Conservation (phyloP, 2,329 filamentous ascomycete species). For the Periconia digitata region DNA sequence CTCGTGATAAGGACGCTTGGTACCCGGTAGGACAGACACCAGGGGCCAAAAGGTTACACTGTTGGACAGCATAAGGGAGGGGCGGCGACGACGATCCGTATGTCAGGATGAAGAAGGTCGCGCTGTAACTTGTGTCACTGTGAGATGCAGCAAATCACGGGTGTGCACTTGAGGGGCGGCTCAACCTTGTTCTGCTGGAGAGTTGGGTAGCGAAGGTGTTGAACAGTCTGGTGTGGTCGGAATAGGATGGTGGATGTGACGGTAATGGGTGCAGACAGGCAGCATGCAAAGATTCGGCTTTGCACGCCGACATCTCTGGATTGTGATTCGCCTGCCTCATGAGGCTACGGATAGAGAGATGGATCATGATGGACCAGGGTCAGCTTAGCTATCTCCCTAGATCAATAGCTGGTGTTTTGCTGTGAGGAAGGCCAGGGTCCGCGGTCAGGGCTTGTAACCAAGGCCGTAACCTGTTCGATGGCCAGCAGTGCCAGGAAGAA, state of each 20-base stretch:
- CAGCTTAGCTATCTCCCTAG: too few relatives aligned
- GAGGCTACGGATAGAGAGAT: background rate
- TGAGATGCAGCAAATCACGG: background rate
- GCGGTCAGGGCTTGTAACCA: too few relatives aligned
- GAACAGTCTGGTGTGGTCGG: background rate
- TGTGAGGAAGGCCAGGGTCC: too few relatives aligned
- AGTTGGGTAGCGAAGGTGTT: background rate
- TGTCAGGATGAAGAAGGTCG: background rate
- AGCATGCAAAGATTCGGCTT: background rate
- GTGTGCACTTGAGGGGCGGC: background rate
- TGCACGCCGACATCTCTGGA: background rate
- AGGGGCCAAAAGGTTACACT: background rate
- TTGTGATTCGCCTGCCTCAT: background rate
- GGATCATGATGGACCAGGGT: too few relatives aligned
- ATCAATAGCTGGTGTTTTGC: too few relatives aligned
- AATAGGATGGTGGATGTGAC: background rate
- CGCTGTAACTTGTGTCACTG: too few relatives aligned
- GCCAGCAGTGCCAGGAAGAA: too few relatives aligned
- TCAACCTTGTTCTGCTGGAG: background rate
- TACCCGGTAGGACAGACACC: background rate
- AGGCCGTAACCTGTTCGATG: too few relatives aligned
- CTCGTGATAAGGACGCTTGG: background rate
- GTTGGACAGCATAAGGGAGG: background rate
- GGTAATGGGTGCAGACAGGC: background rate
- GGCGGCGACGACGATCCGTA: background rate